Evolutionary conservation across 2,329 filamentous ascomycete genomes (phyloP).

Genomic region (Clarireedia hainanense): DNA sequence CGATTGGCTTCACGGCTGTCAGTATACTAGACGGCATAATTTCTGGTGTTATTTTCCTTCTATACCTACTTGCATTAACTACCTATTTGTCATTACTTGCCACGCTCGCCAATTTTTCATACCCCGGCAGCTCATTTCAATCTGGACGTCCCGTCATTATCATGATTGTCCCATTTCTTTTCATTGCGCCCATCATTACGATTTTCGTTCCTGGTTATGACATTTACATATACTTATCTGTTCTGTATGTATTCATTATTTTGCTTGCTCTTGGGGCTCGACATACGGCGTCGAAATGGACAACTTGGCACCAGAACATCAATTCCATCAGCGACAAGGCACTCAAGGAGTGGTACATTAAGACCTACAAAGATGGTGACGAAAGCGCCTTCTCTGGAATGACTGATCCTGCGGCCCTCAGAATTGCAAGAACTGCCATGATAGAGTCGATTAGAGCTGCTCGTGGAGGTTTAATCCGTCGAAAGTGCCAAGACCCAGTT

Average conservation of each 20-base stretch:
- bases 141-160: slow-evolving; percentile 42
- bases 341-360: slow-evolving; percentile 36
- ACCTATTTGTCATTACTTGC: slow-evolving; percentile 51
- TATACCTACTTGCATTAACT: slow-evolving; percentile 49
- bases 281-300: slow-evolving; percentile 47
- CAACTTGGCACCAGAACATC: slow-evolving; percentile 46
- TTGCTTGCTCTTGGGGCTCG: slow-evolving; percentile 44
- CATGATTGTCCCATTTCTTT: slow-evolving; percentile 45
- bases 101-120: slow-evolving; percentile 39
- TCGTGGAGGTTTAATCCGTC: slow-evolving; percentile 6
- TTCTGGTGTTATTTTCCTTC: slow-evolving; percentile 47
- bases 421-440: slow-evolving; percentile 5
- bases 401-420: slow-evolving; percentile 22
- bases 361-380: slow-evolving; percentile 6
- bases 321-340: slow-evolving; percentile 42
- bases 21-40: slow-evolving; percentile 35
- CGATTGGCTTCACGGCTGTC: slow-evolving; percentile 43
- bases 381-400: slow-evolving; percentile 24
- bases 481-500: slow-evolving; percentile 8
- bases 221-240: slow-evolving; percentile 45
- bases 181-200: slow-evolving; percentile 49
- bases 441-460: slow-evolving; percentile 32
- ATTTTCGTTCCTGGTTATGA: slow-evolving; percentile 43
- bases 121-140: slow-evolving; percentile 44
- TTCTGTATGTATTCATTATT: slow-evolving; percentile 45